phyloP scores from a whole-genome alignment of 1,284 basidiomycete genomes.

The Apiotrichum brassicae region DNA sequence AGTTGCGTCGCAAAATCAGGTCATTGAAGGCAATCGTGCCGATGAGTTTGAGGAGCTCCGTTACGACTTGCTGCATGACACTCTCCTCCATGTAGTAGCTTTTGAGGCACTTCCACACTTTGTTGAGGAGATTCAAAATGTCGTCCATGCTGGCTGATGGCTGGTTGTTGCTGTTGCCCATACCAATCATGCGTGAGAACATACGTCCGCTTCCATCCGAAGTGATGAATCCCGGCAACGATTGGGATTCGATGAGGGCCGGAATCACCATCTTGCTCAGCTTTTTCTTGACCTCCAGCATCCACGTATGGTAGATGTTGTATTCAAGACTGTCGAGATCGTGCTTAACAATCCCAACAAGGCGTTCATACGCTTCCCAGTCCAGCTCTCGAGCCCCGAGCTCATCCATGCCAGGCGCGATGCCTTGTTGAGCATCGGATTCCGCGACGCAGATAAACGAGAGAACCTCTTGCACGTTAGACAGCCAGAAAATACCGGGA shows the following conservation, averaged over 20 bases:
- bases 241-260: conserved; percentile 94
- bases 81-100: conserved; percentile 98
- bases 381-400: conserved; percentile 89
- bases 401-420: conserved; percentile 93
- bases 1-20: conserved; percentile 95
- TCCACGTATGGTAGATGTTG: conserved; percentile 99
- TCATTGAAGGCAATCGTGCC: conserved; percentile 99
- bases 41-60: conserved; percentile 91
- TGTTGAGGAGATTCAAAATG: conserved; percentile 92
- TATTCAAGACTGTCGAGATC: conserved; percentile 98
- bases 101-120: conserved; percentile 97
- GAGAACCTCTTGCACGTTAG: conserved; percentile 99
- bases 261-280: conserved; percentile 98
- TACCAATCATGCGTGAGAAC: conserved; percentile 77
- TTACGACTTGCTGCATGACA: conserved; percentile 93
- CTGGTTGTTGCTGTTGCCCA: conserved; percentile 62
- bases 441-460: conserved; percentile 99
- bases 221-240: conserved; percentile 94
- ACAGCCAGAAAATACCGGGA: conserved; percentile 98
- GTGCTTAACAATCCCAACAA: conserved; percentile 96
- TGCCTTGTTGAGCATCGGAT: conserved; percentile 95
- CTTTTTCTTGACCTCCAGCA: conserved; percentile 96
- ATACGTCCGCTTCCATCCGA: conserved; percentile 81
- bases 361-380: conserved; percentile 93
- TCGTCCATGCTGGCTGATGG: conserved; percentile 99